Conservation (phyloP, 768 basidiomycete genomes). For the Clathrus columnatus region DNA sequence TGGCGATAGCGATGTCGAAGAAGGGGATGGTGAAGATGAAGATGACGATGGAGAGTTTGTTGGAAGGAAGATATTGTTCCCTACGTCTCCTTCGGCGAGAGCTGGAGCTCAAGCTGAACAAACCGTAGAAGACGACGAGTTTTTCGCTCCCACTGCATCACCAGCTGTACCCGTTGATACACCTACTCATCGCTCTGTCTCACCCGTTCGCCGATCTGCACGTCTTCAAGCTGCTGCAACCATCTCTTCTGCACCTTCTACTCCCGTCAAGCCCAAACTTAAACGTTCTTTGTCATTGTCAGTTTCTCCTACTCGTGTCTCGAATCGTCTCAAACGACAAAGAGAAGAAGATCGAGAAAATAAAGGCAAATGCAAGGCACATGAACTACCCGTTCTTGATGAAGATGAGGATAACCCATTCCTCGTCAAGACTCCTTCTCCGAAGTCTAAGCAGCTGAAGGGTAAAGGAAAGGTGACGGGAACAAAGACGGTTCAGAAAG, state of each 20-base stretch:
- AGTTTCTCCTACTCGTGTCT: background rate
- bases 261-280: slow-evolving; percentile 32
- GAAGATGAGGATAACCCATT: background rate
- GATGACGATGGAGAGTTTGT: slow-evolving; percentile 17
- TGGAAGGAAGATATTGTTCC: slow-evolving; percentile 10
- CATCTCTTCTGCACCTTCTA: slow-evolving; percentile 26
- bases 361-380: background rate
- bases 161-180: background rate
- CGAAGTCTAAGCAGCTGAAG: background rate
- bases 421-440: background rate
- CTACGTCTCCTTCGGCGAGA: background rate
- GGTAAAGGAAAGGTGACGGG: background rate
- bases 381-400: background rate
- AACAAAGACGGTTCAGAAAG: background rate
- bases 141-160: background rate
- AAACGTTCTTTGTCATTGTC: slow-evolving; percentile 34
- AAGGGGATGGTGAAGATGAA: slow-evolving; percentile 11
- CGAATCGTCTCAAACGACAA: slow-evolving; percentile 38
- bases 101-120: background rate
- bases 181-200: slow-evolving; percentile 50
- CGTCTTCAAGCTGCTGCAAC: slow-evolving; percentile 19
- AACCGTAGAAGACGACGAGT: background rate
- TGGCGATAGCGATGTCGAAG: slow-evolving; percentile 24
- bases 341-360: slow-evolving; percentile 45
- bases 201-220: slow-evolving; percentile 58